Conservation (phyloP, 805 yeast genomes). For the Candida sakaeoensis region DNA sequence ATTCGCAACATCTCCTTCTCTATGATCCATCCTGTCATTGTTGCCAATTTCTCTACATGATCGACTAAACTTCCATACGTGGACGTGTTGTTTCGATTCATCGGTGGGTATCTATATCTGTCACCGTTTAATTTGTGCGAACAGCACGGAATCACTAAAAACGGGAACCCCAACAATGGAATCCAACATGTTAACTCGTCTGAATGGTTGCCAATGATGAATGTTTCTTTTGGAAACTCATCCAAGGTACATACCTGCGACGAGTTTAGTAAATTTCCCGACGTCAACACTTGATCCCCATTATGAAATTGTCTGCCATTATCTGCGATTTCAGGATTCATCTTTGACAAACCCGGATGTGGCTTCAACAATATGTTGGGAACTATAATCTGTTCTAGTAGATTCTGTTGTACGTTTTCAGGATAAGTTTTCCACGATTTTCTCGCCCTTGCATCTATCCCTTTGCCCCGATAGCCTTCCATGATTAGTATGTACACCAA, state of each 20-base stretch:
- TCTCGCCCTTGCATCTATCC: slow-evolving; percentile 85
- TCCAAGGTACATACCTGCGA: slow-evolving; percentile 52
- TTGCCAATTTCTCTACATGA: slow-evolving; percentile 70
- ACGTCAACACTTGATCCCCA: slow-evolving; percentile 40
- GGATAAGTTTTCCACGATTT: slow-evolving; percentile 87
- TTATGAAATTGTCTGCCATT: slow-evolving; percentile 46
- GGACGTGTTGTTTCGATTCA: slow-evolving; percentile 37
- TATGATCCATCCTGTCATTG: slow-evolving; percentile 74
- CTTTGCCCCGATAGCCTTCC: slow-evolving; percentile 82
- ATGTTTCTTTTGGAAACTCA: slow-evolving; percentile 67
- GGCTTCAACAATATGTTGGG: slow-evolving; percentile 72
- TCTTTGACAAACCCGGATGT: slow-evolving; percentile 54
- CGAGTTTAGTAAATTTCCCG: slow-evolving; percentile 49
- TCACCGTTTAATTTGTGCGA: slow-evolving; percentile 84
- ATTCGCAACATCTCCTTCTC: slow-evolving; percentile 85
- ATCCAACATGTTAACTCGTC: slow-evolving; percentile 96
- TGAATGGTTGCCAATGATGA: slow-evolving; percentile 89
- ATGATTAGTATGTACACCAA: slow-evolving; percentile 66
- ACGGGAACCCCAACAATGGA: slow-evolving; percentile 82
- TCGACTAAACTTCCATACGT: slow-evolving; percentile 85
- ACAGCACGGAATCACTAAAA: slow-evolving; percentile 92
- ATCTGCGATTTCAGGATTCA: slow-evolving; percentile 53
- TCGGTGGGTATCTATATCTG: slow-evolving; percentile 59
- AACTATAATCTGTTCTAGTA: slow-evolving; percentile 77
- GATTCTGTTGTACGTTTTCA: slow-evolving; percentile 47